Percentiles rank a stretch among this genome's conserved stretches.
Conservation (phyloP, 163 green algal genomes). For the Scenedesmus sp. region DNA sequence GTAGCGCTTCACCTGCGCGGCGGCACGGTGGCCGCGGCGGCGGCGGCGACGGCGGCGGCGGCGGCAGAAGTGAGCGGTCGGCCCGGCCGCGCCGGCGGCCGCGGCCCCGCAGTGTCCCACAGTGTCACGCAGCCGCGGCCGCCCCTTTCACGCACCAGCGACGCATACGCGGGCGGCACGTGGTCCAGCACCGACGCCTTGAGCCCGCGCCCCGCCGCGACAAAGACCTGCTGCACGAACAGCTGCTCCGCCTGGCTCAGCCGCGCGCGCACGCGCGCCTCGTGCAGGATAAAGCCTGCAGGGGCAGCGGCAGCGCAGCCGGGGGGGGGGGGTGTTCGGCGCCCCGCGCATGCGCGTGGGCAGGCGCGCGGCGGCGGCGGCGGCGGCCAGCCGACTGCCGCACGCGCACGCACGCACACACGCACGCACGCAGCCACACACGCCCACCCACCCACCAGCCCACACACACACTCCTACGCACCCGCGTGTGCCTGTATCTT, state of each 20-base stretch:
- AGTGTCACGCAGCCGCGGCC: too few relatives aligned
- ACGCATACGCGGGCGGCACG: constrained; percentile 25
- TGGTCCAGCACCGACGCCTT: constrained; percentile 31
- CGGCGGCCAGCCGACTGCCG: too few relatives aligned
- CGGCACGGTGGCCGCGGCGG: not conserved
- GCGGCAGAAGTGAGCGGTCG: not conserved
- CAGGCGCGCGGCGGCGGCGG: too few relatives aligned
- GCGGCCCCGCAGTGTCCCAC: too few relatives aligned
- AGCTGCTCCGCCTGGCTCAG: constrained; percentile 3
- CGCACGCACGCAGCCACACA: not conserved
- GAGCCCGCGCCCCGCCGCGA: constrained; percentile 13
- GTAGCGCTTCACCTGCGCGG: constrained; percentile 36
- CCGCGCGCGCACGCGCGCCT: not conserved
- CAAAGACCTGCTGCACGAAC: constrained; percentile 21
- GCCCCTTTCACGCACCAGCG: constrained; percentile 36
- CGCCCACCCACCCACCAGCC: too few relatives aligned
- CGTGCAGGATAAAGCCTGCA: constrained; percentile 15
- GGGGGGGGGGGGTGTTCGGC: too few relatives aligned
- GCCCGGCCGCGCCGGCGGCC: too few relatives aligned
- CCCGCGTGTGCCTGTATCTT: constrained; percentile 23
- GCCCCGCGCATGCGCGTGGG: too few relatives aligned
- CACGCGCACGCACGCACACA: not conserved
- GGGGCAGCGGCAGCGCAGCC: too few relatives aligned
- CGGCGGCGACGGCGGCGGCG: not conserved
- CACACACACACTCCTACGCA: not conserved